These are phyloP conservation scores for Vachellia collinsii DNA, from an alignment of 306 rosid genomes.

Conservation along the genomic window DNA sequence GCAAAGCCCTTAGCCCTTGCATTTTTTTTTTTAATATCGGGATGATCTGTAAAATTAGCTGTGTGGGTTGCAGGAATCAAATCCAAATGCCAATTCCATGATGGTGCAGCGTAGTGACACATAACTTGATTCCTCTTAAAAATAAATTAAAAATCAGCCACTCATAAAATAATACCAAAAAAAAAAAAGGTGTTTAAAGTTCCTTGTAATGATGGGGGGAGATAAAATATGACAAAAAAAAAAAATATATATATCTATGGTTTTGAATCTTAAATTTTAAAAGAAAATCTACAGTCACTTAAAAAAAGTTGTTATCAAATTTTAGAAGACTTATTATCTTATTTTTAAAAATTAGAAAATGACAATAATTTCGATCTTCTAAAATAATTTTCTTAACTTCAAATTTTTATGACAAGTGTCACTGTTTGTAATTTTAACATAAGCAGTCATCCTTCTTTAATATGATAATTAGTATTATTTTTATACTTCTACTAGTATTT, in stretches of 20 bases:
- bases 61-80: conserved; percentile 2
- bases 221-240: background rate
- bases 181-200: background rate
- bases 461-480: background rate
- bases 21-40: background rate
- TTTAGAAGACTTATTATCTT: background rate
- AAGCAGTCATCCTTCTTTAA: background rate
- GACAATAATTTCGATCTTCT: background rate
- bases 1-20: background rate
- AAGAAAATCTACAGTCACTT: background rate
- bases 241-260: background rate
- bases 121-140: conserved; percentile 5
- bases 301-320: background rate
- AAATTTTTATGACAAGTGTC: background rate
- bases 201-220: background rate
- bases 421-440: background rate
- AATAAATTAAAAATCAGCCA: background rate
- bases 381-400: background rate
- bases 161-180: background rate
- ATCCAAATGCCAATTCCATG: conserved; percentile 24
- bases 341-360: background rate
- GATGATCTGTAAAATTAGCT: conserved; percentile 12
- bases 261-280: background rate
- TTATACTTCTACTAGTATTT: conserved; percentile 20
- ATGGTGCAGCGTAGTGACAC: background rate